Evolutionary conservation across 192 early-diverging fungal species (phyloP).

Genomic region (Anaeromyces robustus): DNA sequence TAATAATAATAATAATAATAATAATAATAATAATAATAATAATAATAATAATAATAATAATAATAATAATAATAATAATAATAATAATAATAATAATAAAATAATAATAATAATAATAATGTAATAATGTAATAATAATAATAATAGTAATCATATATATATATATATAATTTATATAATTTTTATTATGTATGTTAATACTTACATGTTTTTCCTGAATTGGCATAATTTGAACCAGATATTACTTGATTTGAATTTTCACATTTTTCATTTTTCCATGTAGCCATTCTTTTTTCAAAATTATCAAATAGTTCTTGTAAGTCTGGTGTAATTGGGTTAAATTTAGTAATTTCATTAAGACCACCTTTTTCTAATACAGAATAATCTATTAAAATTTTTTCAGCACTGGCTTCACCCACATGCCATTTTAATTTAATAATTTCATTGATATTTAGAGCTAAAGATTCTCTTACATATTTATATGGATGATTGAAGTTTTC

Average conservation of each 20-base stretch:
- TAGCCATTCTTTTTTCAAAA: conserved; percentile 12
- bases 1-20: too few relatives aligned
- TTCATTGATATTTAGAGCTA: conserved; percentile 58
- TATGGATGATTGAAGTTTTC: conserved; percentile 61
- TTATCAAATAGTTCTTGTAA: conserved; percentile 10
- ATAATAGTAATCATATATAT: too few relatives aligned
- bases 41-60: too few relatives aligned
- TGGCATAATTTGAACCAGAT: conserved; percentile 42
- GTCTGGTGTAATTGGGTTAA: neutral
- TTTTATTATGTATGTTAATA: too few relatives aligned
- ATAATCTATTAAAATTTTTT: conserved; percentile 3
- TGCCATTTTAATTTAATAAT: conserved; percentile 36
- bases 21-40: too few relatives aligned
- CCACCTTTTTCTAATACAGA: neutral
- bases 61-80: too few relatives aligned
- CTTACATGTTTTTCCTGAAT: conserved; percentile 58
- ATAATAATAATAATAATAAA: too few relatives aligned
- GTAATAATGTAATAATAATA: too few relatives aligned
- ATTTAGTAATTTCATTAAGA: neutral
- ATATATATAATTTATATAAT: too few relatives aligned
- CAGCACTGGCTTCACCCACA: conserved; percentile 20
- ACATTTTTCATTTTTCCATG: conserved; percentile 16
- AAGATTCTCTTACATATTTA: conserved; percentile 69
- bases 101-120: too few relatives aligned
- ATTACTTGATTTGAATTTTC: conserved; percentile 15